Evolutionary conservation across 106 monocot genomes (phyloP), one percentile per base, ranked within the genome.

Genomic region (Dendrobium chrysotoxum): DNA sequence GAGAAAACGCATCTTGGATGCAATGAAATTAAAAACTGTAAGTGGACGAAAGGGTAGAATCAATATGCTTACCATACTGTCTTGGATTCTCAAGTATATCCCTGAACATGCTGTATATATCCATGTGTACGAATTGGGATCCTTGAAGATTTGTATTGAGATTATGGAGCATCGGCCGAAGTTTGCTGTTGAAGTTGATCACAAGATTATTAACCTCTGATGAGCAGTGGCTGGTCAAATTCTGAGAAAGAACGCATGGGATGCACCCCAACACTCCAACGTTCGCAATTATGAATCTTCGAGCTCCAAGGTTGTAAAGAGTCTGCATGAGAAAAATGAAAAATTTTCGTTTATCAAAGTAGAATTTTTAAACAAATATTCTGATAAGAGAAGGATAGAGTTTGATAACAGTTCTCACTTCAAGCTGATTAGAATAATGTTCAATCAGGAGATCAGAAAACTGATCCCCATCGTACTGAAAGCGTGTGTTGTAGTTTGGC

Each of bases 401-500:
- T 15, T 1, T 10, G 35, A 23, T 30, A 38, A 38, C 9, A 16
- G 2, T 16, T 73, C 80, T 80, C 79, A 92, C 92, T 20, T 70
- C 83, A 81, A 96, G 91, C 76, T 96, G 96, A 18, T 79, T 80
- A 78, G 71, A 47, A 83, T 86, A 92, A 68, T 89, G 88, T 39
- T 81, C 84, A 40, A 90, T 85, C 28, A 93, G 79, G 47, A 96
- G 87, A 11, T 90, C 88, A 42, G 93, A 75, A 57, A 80, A 96
- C 88, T 93, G 93, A 23, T 87, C 83, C n/a, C 80, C 80, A 39
- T 90, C 82, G 89, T 90, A 96, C 78, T 90, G 87, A 54, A 80
- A 85, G 46, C 89, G 83, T 38, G 96, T 92, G 87, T 88, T 79
- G 79, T 92, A 93, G 84, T 92, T 92, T n/a, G 96, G 93, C 86